Percentiles rank a stretch among this genome's conserved stretches.
Conservation (phyloP, 2,329 filamentous ascomycete genomes). For the Trichoderma harzianum region DNA sequence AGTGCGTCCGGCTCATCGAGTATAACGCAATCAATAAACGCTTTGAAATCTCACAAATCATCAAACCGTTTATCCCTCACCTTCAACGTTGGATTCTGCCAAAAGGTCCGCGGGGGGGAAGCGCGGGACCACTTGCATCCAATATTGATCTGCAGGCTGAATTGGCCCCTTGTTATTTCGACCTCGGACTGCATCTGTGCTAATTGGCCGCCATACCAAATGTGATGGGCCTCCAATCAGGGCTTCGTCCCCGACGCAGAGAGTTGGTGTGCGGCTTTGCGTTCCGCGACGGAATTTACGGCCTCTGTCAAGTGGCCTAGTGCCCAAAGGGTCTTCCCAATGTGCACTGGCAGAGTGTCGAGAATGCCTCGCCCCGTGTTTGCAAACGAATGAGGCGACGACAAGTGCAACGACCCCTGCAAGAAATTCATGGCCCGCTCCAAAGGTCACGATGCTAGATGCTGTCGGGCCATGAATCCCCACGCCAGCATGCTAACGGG, state of each 20-base stretch:
- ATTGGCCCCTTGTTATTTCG: constrained; percentile 1
- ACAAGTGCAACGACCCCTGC: constrained; percentile 7
- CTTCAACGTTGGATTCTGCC: background rate
- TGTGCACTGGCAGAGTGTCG: background rate
- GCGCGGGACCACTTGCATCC: background rate
- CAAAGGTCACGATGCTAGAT: constrained; percentile 4
- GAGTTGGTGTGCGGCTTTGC: background rate
- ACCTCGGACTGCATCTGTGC: constrained; percentile 1
- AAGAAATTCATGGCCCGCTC: background rate
- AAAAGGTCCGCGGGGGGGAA: background rate
- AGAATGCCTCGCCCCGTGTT: constrained; percentile 7
- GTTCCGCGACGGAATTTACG: background rate
- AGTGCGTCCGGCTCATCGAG: background rate
- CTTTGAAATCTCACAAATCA: background rate
- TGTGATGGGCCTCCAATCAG: background rate
- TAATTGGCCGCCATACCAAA: background rate
- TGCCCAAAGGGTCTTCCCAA: background rate
- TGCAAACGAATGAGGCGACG: constrained; percentile 3
- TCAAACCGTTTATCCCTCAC: background rate
- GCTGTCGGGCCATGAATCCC: background rate
- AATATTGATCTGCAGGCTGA: constrained; percentile 15
- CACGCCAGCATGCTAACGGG: background rate
- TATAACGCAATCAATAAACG: background rate
- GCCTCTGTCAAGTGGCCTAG: background rate
- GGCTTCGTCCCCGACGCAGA: background rate